Evolutionary conservation across 495 filamentous ascomycete genomes (phyloP), one percentile per base, ranked within the genome.

Genomic region (Articulospora tetracladia): DNA sequence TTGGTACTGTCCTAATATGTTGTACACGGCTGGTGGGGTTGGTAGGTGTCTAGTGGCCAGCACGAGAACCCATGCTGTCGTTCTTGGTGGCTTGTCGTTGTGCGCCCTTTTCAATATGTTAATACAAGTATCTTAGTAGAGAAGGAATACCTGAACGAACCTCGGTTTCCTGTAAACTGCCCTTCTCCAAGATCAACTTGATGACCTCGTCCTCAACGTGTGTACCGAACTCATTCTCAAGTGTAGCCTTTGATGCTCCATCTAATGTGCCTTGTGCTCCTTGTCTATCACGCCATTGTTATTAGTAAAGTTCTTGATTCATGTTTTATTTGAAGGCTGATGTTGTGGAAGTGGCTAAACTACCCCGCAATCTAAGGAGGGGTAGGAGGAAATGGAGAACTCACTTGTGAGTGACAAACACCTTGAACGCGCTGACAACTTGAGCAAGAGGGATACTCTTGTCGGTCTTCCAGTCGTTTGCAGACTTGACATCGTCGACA

Each of bases 401-500:
- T 73, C 83, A 98, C 94, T 86, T 91, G 73, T 96, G 89, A 34
- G 92, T 94, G 1, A 88, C 78, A 62, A 97, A 97, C 67, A 98
- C 80, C 82, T 96, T 89, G 80, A 88, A 98, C 12, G 89, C 82
- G 55, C 86, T 89, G 25, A 97, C 79, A n/a, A 98, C 91, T 63
- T 97, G 83, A 1, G 87, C 80, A 22, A 98, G 75, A 13, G 94
- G 87, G 39, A 92, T 79, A 11, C 82, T 86, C 67, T 84, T 84
- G 77, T 98, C 93, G 17, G 74, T 76, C 75, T 83, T 86, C 95
- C 94, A 98, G 69, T 92, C 84, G 73, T 90, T 77, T 59, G 92
- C 81, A 41, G 80, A 79, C 23, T 88, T 72, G 19, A 78, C 64
- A 70, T 88, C 88, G 58, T 97, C 92, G 56, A 95, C 80, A 73